phyloP scores from a whole-genome alignment of 306 rosid species.

The Ochetophila trinervis region DNA sequence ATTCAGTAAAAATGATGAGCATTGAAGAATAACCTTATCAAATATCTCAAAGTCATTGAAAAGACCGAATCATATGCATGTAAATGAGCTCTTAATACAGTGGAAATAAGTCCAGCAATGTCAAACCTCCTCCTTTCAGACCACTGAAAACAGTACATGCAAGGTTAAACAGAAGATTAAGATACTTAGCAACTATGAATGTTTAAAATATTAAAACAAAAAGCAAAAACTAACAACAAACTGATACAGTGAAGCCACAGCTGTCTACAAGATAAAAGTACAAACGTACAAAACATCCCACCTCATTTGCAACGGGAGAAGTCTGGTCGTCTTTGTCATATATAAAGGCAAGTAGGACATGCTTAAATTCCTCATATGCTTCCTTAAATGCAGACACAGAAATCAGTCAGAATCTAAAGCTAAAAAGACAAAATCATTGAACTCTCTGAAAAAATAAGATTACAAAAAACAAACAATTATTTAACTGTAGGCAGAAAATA shows the following conservation, averaged over 20 bases:
- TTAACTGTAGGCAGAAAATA: no score
- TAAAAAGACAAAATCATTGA: slow-evolving; percentile 1
- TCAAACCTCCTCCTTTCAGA: slow-evolving; percentile 84
- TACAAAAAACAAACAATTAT: not conserved
- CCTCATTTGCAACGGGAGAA: slow-evolving; percentile 93
- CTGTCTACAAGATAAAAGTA: not conserved
- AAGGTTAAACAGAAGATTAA: slow-evolving; percentile 15
- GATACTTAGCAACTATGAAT: not conserved
- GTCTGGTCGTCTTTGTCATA: slow-evolving; percentile 80
- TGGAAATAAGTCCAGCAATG: slow-evolving; percentile 78
- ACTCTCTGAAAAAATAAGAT: not conserved
- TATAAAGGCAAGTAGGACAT: slow-evolving; percentile 85
- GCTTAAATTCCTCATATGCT: slow-evolving; percentile 99
- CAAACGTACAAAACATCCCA: slow-evolving; percentile 17
- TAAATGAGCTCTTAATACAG: slow-evolving; percentile 87
- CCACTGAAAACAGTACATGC: slow-evolving; percentile 61
- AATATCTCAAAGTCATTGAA: slow-evolving; percentile 90
- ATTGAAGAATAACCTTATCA: slow-evolving; percentile 66
- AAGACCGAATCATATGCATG: slow-evolving; percentile 94
- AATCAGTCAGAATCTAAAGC: slow-evolving; percentile 35
- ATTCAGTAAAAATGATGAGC: not conserved
- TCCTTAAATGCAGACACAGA: slow-evolving; percentile 64
- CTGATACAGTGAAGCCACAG: not conserved
- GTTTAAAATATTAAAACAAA: not conserved
- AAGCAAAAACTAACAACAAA: slow-evolving; percentile 15